Conservation (phyloP, 2,329 filamentous ascomycete species). For the Venturia aucupariae region DNA sequence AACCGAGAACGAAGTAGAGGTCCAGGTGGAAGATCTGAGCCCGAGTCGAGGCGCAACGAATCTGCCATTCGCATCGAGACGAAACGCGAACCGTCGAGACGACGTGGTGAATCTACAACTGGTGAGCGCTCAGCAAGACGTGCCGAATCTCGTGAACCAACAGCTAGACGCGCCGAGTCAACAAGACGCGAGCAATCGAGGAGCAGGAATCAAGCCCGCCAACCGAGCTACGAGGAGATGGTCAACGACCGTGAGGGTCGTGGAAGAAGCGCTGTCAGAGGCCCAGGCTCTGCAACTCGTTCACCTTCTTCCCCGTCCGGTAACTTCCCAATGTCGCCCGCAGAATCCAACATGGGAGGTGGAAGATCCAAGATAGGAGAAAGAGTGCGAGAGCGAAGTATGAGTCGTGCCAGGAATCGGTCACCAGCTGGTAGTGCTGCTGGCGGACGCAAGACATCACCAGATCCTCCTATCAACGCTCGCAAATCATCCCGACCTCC, state of each 20-base stretch:
- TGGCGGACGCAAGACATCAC: constrained; percentile 9
- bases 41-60: neutral
- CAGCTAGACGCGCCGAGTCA: neutral
- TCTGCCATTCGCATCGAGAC: neutral
- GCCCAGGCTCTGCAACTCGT: neutral
- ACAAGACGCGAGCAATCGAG: constrained; percentile 1
- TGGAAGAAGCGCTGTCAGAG: constrained; percentile 5
- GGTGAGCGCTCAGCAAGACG: neutral
- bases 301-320: constrained; percentile 6
- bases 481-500: constrained; percentile 18
- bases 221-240: constrained; percentile 2
- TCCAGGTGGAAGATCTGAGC: neutral
- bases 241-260: constrained; percentile 6
- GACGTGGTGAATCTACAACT: constrained; percentile 2
- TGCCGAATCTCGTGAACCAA: constrained; percentile 3
- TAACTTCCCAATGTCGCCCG: constrained; percentile 11
- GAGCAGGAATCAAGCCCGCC: neutral
- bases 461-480: constrained; percentile 17
- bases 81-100: neutral
- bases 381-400: constrained; percentile 12
- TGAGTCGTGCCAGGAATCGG: constrained; percentile 6
- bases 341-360: constrained; percentile 9
- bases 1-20: constrained; percentile 4
- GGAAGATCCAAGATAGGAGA: constrained; percentile 13
- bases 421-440: constrained; percentile 6